Evolutionary conservation across 345 rosid species (phyloP).

Genomic region (Syzygium jambos): DNA sequence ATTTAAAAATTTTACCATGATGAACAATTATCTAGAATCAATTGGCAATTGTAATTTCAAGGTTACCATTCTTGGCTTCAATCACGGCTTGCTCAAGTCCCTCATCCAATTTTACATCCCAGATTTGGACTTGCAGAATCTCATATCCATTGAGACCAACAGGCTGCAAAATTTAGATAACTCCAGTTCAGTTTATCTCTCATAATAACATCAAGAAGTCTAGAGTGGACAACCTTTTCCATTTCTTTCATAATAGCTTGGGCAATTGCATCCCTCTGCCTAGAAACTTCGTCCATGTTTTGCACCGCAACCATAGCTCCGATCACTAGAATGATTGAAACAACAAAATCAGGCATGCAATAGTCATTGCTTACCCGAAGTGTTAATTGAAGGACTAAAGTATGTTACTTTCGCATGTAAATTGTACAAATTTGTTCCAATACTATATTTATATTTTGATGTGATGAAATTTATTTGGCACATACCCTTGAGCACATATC

Average conservation of each 20-base stretch:
- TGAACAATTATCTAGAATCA: no score
- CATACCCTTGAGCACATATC: constrained; percentile 32
- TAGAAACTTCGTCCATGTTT: constrained; percentile 19
- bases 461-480: neutral
- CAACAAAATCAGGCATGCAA: no score
- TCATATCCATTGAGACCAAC: constrained; percentile 12
- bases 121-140: constrained; percentile 10
- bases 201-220: neutral
- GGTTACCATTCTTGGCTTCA: constrained; percentile 8
- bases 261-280: constrained; percentile 16
- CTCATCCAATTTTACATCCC: constrained; percentile 9
- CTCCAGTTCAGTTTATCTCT: no score
- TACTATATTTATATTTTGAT: no score
- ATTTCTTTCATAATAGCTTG: no score
- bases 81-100: constrained; percentile 11
- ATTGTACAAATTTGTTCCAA: no score
- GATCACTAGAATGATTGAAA: constrained; percentile 6
- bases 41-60: no score
- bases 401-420: no score
- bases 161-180: constrained; percentile 1
- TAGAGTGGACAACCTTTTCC: no score
- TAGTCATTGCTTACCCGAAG: no score
- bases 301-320: constrained; percentile 20
- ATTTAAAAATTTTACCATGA: no score
- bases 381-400: no score